Evolutionary conservation across 23 red algal genomes (phyloP).

Genomic region (Agarophyton chilense): DNA sequence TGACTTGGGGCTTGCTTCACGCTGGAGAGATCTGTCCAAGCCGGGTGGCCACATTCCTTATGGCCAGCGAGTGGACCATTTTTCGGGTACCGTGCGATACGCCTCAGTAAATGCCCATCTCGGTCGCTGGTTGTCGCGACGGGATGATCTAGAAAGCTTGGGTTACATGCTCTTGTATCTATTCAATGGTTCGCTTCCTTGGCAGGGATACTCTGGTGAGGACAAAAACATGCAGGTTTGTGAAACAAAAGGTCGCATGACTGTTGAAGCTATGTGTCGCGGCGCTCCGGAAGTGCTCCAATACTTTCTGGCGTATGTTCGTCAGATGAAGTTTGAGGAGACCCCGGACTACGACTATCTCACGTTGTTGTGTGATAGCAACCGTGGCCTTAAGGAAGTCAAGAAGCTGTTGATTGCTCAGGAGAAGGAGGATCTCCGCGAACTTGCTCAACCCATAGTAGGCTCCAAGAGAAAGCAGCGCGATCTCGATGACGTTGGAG

Average conservation of each 20-base stretch:
- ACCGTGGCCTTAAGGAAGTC: slow-evolving; percentile 70
- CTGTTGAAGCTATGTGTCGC: slow-evolving; percentile 86
- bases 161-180: slow-evolving; percentile 98
- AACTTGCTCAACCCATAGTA: slow-evolving; percentile 20
- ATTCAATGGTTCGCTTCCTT: slow-evolving; percentile 89
- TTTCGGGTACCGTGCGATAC: slow-evolving; percentile 96
- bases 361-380: slow-evolving; percentile 68
- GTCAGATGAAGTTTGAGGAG: slow-evolving; percentile 92
- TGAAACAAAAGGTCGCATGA: slow-evolving; percentile 94
- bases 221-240: slow-evolving; percentile 99
- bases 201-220: slow-evolving; percentile 95
- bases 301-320: slow-evolving; percentile 97
- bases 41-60: slow-evolving; percentile 90
- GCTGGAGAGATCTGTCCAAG: slow-evolving; percentile 77
- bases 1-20: slow-evolving; percentile 91
- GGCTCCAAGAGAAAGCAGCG: slow-evolving; percentile 74
- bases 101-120: slow-evolving; percentile 98
- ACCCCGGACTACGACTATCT: slow-evolving; percentile 94
- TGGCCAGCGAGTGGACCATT: slow-evolving; percentile 97
- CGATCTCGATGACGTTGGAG: slow-evolving; percentile 52
- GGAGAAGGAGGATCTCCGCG: slow-evolving; percentile 32
- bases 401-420: slow-evolving; percentile 75
- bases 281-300: slow-evolving; percentile 93
- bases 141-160: slow-evolving; percentile 95
- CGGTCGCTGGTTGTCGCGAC: slow-evolving; percentile 82